These are phyloP conservation scores for Sarocladium oryzae DNA, from an alignment of 2,329 filamentous ascomycete species.

Conservation along the genomic window DNA sequence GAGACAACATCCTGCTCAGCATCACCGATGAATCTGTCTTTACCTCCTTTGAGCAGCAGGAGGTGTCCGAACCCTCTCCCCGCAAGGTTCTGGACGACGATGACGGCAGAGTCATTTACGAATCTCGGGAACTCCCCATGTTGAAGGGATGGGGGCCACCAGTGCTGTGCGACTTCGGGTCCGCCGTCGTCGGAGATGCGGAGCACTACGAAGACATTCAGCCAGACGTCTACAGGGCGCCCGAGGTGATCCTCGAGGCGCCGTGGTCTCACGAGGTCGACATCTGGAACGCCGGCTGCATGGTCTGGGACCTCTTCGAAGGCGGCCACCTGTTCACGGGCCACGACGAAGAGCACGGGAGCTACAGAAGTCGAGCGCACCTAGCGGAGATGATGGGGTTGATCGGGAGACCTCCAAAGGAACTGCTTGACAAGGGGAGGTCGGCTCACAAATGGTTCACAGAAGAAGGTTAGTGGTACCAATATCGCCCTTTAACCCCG, in stretches of 20 bases:
- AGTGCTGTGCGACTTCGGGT: slow-evolving; percentile 44
- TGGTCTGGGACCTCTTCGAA: slow-evolving; percentile 47
- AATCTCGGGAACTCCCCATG: slow-evolving; percentile 30
- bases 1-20: slow-evolving; percentile 40
- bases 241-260: slow-evolving; percentile 39
- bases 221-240: slow-evolving; percentile 31
- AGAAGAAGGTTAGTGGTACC: slow-evolving; percentile 26
- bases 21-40: slow-evolving; percentile 34
- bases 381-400: slow-evolving; percentile 41
- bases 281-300: slow-evolving; percentile 45
- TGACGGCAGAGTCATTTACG: slow-evolving; percentile 34
- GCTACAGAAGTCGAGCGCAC: slow-evolving; percentile 37
- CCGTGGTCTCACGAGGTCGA: slow-evolving; percentile 41
- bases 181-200: slow-evolving; percentile 29
- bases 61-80: slow-evolving; percentile 31
- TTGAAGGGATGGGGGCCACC: slow-evolving; percentile 25
- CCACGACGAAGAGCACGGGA: slow-evolving; percentile 28
- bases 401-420: slow-evolving; percentile 34
- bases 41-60: slow-evolving; percentile 29
- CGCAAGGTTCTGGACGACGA: slow-evolving; percentile 30
- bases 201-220: slow-evolving; percentile 31
- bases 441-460: slow-evolving; percentile 32
- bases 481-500: too few relatives aligned
- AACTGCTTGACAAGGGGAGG: slow-evolving; percentile 25
- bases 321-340: slow-evolving; percentile 36